Evolutionary conservation across 179 eudicot species (phyloP).

Genomic region (Kewa caespitosa): DNA sequence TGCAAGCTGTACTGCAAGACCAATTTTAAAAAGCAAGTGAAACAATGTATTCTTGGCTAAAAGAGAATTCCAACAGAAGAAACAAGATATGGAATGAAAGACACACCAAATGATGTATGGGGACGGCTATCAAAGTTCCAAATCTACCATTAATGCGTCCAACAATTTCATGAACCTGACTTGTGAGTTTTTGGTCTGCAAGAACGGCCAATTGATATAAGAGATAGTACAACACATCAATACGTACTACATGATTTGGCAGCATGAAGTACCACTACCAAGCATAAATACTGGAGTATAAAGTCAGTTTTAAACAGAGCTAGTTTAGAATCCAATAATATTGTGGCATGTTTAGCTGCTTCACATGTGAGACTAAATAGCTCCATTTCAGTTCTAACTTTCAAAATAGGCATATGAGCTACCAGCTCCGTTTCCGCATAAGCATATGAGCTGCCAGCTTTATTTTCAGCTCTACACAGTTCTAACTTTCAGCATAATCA

Average conservation of each 20-base stretch:
- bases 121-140: conserved; percentile 73
- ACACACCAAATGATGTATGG: conserved; percentile 85
- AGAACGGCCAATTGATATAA: conserved; percentile 10
- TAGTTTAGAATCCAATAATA: background rate
- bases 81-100: background rate
- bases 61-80: background rate
- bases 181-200: conserved; percentile 82
- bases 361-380: background rate
- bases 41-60: background rate
- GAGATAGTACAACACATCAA: background rate
- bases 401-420: no score
- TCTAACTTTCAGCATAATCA: no score
- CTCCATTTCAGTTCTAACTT: no score
- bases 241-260: no score
- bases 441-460: no score
- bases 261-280: no score
- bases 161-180: conserved; percentile 95
- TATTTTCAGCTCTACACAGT: no score
- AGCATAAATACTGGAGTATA: background rate
- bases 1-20: background rate
- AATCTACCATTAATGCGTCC: conserved; percentile 93
- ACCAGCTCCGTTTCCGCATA: no score
- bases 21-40: background rate
- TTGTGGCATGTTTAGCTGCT: background rate
- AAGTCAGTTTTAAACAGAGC: background rate